These are phyloP conservation scores for Coemansia sp. DNA, from an alignment of 192 early-diverging fungal genomes.

Conservation along the genomic window DNA sequence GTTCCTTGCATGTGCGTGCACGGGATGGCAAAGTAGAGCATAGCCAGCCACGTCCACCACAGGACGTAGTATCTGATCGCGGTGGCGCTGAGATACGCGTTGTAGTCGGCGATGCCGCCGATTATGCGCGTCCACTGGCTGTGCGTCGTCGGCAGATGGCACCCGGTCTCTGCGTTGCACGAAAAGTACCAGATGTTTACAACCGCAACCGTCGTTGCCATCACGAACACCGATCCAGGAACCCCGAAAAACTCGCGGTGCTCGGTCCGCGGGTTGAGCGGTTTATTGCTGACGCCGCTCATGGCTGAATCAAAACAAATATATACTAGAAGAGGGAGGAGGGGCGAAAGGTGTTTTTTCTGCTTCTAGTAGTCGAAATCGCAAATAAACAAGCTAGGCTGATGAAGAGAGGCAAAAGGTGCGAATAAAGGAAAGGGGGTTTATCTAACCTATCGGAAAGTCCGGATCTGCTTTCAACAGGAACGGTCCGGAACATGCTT, in stretches of 20 bases:
- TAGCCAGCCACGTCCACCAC: constrained; percentile 72
- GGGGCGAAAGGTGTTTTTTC: too few species aligned
- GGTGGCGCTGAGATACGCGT: constrained; percentile 44
- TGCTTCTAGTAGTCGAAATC: too few species aligned
- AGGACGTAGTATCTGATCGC: constrained; percentile 55
- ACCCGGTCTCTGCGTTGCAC: constrained; percentile 53
- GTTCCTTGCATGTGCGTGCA: constrained; percentile 66
- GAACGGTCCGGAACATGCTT: too few species aligned
- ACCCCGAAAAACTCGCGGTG: constrained; percentile 82
- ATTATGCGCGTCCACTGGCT: constrained; percentile 36
- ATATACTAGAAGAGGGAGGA: background rate
- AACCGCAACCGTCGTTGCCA: constrained; percentile 44
- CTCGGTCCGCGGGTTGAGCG: constrained; percentile 64
- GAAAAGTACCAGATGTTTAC: constrained; percentile 53
- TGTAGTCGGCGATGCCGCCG: constrained; percentile 44
- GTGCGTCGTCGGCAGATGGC: constrained; percentile 48
- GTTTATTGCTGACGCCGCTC: background rate
- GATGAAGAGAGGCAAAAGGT: too few species aligned
- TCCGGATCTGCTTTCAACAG: too few species aligned
- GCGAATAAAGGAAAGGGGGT: too few species aligned
- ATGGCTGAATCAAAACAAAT: background rate
- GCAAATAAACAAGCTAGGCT: too few species aligned
- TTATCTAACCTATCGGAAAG: too few species aligned
- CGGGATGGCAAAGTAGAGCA: constrained; percentile 68
- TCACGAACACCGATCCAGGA: constrained; percentile 60